These are phyloP conservation scores for Kewa caespitosa DNA, from an alignment of 179 eudicot genomes.

Conservation along the genomic window DNA sequence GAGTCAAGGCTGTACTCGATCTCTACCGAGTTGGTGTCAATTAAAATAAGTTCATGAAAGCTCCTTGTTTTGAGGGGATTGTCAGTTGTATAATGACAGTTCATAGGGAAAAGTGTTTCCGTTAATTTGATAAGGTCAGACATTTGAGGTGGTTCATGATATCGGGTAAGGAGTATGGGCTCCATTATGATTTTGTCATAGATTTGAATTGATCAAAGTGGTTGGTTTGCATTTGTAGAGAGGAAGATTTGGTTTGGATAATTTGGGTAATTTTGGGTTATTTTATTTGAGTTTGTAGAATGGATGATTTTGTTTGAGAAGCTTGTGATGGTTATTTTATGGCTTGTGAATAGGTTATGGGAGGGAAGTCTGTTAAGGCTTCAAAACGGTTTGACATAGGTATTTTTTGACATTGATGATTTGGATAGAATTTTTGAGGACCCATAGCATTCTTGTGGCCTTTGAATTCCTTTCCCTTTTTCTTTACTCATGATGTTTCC, in stretches of 20 bases:
- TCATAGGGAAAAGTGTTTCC: background rate
- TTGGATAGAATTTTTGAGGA: background rate
- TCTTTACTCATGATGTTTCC: constrained; percentile 3
- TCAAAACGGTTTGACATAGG: background rate
- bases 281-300: too few relatives aligned
- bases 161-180: background rate
- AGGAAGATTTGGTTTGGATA: too few relatives aligned
- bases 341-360: too few relatives aligned
- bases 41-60: background rate
- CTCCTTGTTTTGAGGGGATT: background rate
- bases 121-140: background rate
- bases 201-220: too few relatives aligned
- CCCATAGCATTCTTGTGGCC: background rate
- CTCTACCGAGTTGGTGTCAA: background rate
- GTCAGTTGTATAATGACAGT: background rate
- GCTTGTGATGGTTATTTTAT: too few relatives aligned
- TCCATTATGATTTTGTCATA: too few relatives aligned
- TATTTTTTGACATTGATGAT: background rate
- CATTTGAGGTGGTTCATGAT: background rate
- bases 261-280: too few relatives aligned
- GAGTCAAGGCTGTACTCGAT: background rate
- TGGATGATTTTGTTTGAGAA: too few relatives aligned
- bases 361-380: background rate
- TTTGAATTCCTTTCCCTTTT: background rate
- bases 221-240: too few relatives aligned